Base-by-base conservation (phyloP, 345 rosid genomes). In the Theobroma cacao region DNA sequence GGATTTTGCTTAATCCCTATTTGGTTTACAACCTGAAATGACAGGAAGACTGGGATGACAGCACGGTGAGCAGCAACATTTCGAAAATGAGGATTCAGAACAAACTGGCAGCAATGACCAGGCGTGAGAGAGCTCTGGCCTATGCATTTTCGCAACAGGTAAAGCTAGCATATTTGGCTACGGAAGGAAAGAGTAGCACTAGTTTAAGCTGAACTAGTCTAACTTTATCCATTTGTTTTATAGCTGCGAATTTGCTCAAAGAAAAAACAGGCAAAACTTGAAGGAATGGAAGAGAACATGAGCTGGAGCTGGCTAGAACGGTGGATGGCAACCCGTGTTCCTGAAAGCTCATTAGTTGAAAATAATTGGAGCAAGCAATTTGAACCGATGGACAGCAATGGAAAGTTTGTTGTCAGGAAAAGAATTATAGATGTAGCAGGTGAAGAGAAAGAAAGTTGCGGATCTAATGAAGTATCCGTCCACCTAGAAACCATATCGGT, bases 121-220 rank as follows among this genome's bases (percentile, higher is more conserved):
- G 93, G 81, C 93, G 95, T 0, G 97, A 93, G 77, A 89, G 97
- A 80, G 95, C 98, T 41, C 86, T 92, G 45, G 98, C 98, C 30
- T 95, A 93, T 81, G 98, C 97, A 38, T 93, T 92, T 82, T 88
- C 98, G 63, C 98, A 93, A 73, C 98, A 90, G 98, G 98, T 95
- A 83, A n/a, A 75, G 38, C 68, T 41, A 34, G 34, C 66, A 8
- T 52, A 31, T 41, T 33, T 26, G 33, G 33, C 24, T 26, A 40
- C 15, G 18, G 9, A 63, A 74, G 6, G 12, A 22, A 45, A 71
- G 40, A 77, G 15, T 22, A 24, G 71, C 65, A 33, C 40, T 38
- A 30, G 36, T 62, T 14, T 14, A 68, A 62, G 24, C 63, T 52
- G 28, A 71, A 60, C 36, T 22, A 7, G 40, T 47, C 59, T 31